Evolutionary conservation across 2,329 filamentous ascomycete genomes (phyloP), one percentile per base, ranked within the genome.

Genomic region (Cryphonectria naterciae): DNA sequence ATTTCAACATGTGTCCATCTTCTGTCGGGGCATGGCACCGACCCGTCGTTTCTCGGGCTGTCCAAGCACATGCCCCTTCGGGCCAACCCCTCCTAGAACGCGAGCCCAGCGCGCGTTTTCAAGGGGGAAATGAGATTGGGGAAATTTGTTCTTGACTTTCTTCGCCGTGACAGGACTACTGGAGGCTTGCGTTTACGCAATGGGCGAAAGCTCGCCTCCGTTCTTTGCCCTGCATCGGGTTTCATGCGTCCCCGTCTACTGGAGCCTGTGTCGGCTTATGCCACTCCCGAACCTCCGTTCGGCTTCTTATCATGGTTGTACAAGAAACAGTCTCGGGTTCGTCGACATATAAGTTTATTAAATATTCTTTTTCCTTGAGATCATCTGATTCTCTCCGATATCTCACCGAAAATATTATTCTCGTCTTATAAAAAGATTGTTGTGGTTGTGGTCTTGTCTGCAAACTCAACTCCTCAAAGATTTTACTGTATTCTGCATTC

Each of bases 281-380:
- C 68, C 46, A 62, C 63, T 39, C 68, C 68, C 68, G 68, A 70
- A 32, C 32, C 68, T 67, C 68, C 68, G 68, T 65, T 43, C 63
- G 39, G 56, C 32, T 22, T 8, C 35, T 22, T 41, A 58, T 60
- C 49, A 65, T n/a, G 2, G 10, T 22, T 35, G 15, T 43, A 8
- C 43, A 22, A 11, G 13, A 17, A 13, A 5, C 22, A 17, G 1
- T 28, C 7, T 37, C 35, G 49, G 54, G 41, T 2, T 17, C 11
- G 13, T 54, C 41, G 56, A 43, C 49, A 70, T 62, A 66, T 70
- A 70, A 62, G 13, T 11, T 35, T 19, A 35, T 22, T 22, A 4
- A 22, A 17, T 65, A 13, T 35, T 39, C 10, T 4, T 5, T 66
- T n/a, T 17, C 25, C 1, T 54, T 15, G 22, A 19, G 28, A 17